Base-by-base conservation (phyloP, 2,329 filamentous ascomycete species). In the Aspergillus awamori region DNA sequence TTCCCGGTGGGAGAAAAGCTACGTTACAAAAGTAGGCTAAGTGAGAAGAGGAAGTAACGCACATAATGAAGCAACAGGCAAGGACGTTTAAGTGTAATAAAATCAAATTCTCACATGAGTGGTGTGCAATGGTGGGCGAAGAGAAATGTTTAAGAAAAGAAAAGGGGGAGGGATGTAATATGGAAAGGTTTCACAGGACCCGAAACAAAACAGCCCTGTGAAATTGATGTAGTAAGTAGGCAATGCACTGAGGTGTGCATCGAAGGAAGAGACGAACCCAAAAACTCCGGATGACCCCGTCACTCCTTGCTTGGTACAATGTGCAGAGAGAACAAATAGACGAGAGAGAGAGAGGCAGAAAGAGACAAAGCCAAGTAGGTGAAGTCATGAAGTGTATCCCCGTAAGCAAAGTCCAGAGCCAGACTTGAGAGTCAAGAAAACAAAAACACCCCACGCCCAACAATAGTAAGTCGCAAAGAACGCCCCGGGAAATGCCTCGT, bases 231-330 rank as follows among this genome's bases (percentile, higher is more conserved):
- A 13, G 30, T 36, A 13, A 13, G 30, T 36, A 36, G 30, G 30
- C 30, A 36, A 36, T 36, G 30, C 13, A 36, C 30, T 36, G 17
- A 20, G 20, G 38, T 22, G 33, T 39, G 38, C 20, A 22, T 24
- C 24, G 51, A 47, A 47, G 43, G 52, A 51, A 47, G 47, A 59
- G n/a, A 64, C 43, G 53, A 61, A 57, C 53, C 51, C 30, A 36
- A 59, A 33, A 68, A 68, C 65, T 64, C 64, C 65, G 36, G 45
- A 53, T 61, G 47, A 61, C 54, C 63, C 59, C 58, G 65, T 63
- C 64, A 70, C 65, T 67, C 67, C 69, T 70, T 69, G 69, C 69
- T 69, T 65, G 59, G 64, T 60, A 66, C 53, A 64, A 58, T 56
- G 53, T 57, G 61, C 58, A 53, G 36, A 45, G 54, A 53, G 58